A percentile compares a stretch with the other conserved stretches of the same genome.
Conservation (phyloP, 2,329 filamentous ascomycete genomes). For the Apiospora aurea region DNA sequence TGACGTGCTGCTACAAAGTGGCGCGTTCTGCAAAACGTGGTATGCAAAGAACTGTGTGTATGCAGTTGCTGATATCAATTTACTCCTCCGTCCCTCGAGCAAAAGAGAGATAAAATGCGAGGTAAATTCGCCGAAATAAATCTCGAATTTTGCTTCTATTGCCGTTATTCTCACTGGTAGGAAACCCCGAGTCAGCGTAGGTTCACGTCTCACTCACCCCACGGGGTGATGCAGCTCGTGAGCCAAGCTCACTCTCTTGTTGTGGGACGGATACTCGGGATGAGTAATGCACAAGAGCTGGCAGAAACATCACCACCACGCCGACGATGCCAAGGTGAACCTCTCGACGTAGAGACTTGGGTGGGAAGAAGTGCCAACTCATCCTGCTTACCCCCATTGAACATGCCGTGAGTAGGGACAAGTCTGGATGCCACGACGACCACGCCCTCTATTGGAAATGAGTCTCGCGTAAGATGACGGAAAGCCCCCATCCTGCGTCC, state of each 20-base stretch:
- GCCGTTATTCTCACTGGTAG: neutral
- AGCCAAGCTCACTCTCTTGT: neutral
- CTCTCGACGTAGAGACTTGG: neutral
- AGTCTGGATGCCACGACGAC: neutral
- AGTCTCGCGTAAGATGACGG: slow-evolving; percentile 13
- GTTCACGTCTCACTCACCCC: slow-evolving; percentile 14
- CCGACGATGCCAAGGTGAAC: neutral
- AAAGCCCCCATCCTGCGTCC: neutral
- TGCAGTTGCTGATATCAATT: neutral
- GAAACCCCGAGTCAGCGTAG: slow-evolving; percentile 7
- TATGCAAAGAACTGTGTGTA: slow-evolving; percentile 5
- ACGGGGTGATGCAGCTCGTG: neutral
- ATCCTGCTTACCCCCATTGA: slow-evolving; percentile 2
- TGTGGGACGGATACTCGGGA: neutral
- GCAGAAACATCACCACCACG: neutral
- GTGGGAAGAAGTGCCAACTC: slow-evolving; percentile 8
- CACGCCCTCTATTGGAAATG: neutral
- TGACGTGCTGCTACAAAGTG: neutral
- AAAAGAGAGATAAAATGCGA: neutral
- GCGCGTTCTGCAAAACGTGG: neutral
- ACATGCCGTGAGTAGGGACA: neutral
- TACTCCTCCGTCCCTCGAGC: neutral
- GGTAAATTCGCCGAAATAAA: neutral
- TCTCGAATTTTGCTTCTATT: neutral
- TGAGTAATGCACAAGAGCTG: neutral